phyloP scores from a whole-genome alignment of 345 rosid species.

The Lagerstroemia speciosa region DNA sequence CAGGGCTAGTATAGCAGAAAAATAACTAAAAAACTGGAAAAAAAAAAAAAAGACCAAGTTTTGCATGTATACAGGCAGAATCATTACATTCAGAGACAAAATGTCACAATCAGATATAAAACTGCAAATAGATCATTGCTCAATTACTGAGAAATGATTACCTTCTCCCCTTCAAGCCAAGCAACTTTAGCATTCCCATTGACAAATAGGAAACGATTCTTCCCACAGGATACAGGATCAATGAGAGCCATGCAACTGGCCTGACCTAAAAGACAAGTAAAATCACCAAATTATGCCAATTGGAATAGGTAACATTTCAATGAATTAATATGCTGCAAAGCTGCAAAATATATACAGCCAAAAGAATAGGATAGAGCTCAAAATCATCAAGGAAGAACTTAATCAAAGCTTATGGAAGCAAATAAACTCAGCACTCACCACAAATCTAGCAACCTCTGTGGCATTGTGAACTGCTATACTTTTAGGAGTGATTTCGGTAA shows the following conservation, averaged over 20 bases:
- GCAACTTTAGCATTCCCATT: conserved; percentile 92
- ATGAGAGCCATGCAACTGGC: conserved; percentile 99
- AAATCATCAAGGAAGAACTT: neutral
- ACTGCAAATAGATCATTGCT: neutral
- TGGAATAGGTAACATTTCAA: conserved; percentile 3
- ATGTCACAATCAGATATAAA: neutral
- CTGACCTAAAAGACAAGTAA: conserved; percentile 70
- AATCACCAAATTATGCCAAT: conserved; percentile 17
- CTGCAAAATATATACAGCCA: neutral
- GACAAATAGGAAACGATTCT: conserved; percentile 87
- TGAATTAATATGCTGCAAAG: conserved; percentile 1
- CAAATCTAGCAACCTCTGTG: conserved; percentile 87
- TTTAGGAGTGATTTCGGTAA: conserved; percentile 98
- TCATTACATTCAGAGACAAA: neutral
- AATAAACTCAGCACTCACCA: conserved; percentile 44
- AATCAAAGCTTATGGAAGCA: conserved; percentile 3
- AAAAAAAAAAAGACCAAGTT: neutral
- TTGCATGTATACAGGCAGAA: neutral
- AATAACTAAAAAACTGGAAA: neutral
- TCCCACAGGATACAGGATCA: conserved; percentile 90
- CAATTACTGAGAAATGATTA: conserved; percentile 14
- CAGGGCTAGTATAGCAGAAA: neutral
- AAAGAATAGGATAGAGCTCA: conserved; percentile 5
- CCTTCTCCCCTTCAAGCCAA: conserved; percentile 97
- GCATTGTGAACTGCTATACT: conserved; percentile 97